Percentiles rank a stretch among this genome's conserved stretches.
Conservation (phyloP, 2,329 filamentous ascomycete species). For the Botrytis medusae region DNA sequence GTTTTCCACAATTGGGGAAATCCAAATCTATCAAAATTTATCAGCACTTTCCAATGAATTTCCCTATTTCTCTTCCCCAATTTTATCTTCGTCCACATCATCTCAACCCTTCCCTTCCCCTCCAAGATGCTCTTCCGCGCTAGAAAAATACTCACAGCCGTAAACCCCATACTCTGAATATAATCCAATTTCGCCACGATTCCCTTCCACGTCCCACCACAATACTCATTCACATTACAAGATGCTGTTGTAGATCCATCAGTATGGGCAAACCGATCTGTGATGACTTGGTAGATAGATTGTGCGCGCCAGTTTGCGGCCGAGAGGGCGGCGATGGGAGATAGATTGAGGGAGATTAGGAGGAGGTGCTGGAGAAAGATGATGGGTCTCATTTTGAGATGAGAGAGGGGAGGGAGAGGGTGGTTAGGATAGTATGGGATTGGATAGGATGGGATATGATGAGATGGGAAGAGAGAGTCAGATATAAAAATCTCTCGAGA, state of each 20-base stretch:
- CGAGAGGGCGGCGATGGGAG: slow-evolving; percentile 24
- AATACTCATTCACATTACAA: slow-evolving; percentile 43
- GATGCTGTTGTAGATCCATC: slow-evolving; percentile 40
- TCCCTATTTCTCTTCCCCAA: neutral
- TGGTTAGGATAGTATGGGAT: neutral
- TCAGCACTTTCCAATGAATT: neutral
- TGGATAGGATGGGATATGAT: neutral
- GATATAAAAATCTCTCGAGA: neutral
- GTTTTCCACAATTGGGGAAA: slow-evolving; percentile 46
- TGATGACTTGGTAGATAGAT: slow-evolving; percentile 49
- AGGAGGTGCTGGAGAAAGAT: neutral
- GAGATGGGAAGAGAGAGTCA: neutral
- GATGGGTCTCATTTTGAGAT: neutral
- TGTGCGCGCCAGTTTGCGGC: slow-evolving; percentile 43
- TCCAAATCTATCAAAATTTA: slow-evolving; percentile 41
- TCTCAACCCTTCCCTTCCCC: too few relatives aligned
- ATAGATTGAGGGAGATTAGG: neutral
- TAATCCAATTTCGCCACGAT: slow-evolving; percentile 46
- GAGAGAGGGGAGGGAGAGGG: neutral
- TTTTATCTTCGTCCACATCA: neutral
- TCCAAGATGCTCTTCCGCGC: too few relatives aligned
- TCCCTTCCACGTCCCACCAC: slow-evolving; percentile 48
- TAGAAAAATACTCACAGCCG: slow-evolving; percentile 37
- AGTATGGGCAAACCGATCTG: slow-evolving; percentile 40
- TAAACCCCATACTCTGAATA: slow-evolving; percentile 43